Evolutionary conservation across 2,329 filamentous ascomycete species (phyloP), one percentile per base, ranked within the genome.

Genomic region (Fusarium sp.): DNA sequence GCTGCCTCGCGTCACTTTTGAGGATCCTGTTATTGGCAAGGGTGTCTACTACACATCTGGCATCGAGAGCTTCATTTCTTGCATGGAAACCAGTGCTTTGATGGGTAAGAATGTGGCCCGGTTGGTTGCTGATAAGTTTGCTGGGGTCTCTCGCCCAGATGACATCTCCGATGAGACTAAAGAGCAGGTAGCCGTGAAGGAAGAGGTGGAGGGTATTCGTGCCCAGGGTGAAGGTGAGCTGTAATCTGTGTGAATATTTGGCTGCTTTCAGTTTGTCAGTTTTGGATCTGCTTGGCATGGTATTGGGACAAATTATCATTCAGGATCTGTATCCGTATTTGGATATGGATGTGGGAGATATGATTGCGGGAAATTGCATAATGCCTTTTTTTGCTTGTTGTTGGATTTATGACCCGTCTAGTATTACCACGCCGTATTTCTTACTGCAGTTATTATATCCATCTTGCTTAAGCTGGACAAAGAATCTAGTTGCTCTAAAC

Each of bases 21-120:
- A 97, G 70, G 91, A 96, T 62, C 87, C 90, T 4, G 82, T 89
- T 65, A 76, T 97, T 4, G 89, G 87, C 7, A 78, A 85, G 8
- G 87, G 88, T 0, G 73, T 95, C 15, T 96, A 89, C 78, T 91
- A 91, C 75, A 91, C 89, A 0, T 88, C 87, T 12, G 89, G 88
- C 4, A 96, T 98, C 42, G 95, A 98, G 80, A 91, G 91, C 70
- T 97, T 99, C 76, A 96, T 98, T 70, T 96, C 91, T 11, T 97
- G 94, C 0, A 98, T 99, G 96, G 96, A 99, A 83, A 97, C 96
- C 8, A 97, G 90, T 76, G 91, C 93, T 2, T 79, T 98, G 69
- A 96, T 96, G 88, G 96, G 96, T 1, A 93, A 87, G 85, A 96
- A 96, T 74, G 89, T 96, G 20, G 93, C 92, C 10, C 85, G 83